phyloP scores from a whole-genome alignment of 805 yeast species.

The Hyphopichia homilentoma region DNA sequence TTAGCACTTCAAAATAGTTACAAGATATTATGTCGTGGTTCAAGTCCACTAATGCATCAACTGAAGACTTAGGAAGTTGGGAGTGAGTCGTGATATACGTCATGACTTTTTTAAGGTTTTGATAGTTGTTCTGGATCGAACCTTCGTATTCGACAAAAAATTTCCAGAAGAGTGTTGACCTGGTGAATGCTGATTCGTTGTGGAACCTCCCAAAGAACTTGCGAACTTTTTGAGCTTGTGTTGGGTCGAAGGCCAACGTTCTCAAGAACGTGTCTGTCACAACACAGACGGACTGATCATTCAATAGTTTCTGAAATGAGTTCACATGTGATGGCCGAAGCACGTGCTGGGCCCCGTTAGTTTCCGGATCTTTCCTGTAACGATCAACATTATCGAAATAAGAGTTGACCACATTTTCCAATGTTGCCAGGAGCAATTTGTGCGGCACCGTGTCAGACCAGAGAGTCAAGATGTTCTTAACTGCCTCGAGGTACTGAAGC shows the following conservation, averaged over 20 bases:
- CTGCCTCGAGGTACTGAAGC: constrained; percentile 14
- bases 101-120: constrained; percentile 43
- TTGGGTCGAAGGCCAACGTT: constrained; percentile 8
- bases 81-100: constrained; percentile 42
- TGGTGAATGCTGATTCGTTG: constrained; percentile 26
- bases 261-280: constrained; percentile 33
- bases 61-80: constrained; percentile 43
- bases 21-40: constrained; percentile 15
- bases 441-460: constrained; percentile 8
- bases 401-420: constrained; percentile 13
- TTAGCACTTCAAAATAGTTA: constrained; percentile 8
- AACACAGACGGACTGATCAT: constrained; percentile 38
- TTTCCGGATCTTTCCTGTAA: constrained; percentile 4
- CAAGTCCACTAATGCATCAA: constrained; percentile 34
- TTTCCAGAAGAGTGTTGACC: constrained; percentile 53
- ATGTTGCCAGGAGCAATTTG: constrained; percentile 13
- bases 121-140: constrained; percentile 35
- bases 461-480: constrained; percentile 9
- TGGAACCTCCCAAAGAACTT: constrained; percentile 27
- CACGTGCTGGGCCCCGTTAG: constrained; percentile 1
- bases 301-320: constrained; percentile 29
- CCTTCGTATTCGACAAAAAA: constrained; percentile 53
- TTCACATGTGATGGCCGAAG: constrained; percentile 10
- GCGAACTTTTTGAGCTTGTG: constrained; percentile 10
- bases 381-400: constrained; percentile 17